Base-by-base conservation (phyloP, 345 rosid species). In the Rhodamnia argentea region DNA sequence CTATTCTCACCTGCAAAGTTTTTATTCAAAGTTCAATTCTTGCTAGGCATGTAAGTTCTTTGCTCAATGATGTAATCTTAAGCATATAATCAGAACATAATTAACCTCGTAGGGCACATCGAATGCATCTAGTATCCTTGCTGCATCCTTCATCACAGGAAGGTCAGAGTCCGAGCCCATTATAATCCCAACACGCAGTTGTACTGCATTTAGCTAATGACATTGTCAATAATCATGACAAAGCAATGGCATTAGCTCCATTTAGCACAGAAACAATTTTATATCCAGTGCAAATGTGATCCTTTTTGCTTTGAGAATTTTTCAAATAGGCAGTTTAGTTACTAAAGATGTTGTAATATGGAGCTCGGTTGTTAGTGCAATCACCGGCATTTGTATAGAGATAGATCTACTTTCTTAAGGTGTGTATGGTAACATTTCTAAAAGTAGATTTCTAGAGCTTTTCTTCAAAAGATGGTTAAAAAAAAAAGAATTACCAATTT, bases 131-230 rank as follows among this genome's bases (percentile, higher is more conserved):
- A 97, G 87, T 89, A 95, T 89, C 87, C 84, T 92, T 24, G 96
- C 96, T 81, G 98, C 99, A 85, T 97, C 99, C 89, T 97, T 97
- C 98, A 97, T 96, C 23, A 95, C 94, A 81, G 98, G 96, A 92
- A 97, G 99, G 91, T 96, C 98, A 52, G 99, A 94, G 90, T 97
- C 99, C 32, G 98, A 97, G 86, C 99, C 99, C 99, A 95, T 96
- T 50, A 97, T 93, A 87, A 97, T 96, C 88, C 98, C 96, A 84
- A 97, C 97, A 86, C 94, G 94, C 22, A 93, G 96, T 32, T 89
- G 62, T 76, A 83, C 98, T 95, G 92, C 93, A 90, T 18, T 70
- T 70, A 18, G 14, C 81, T 42, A 70, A 37, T 70, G 81, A 7
- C 20, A 58, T 44, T 50, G 74, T 86, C 37, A 86, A 16, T 47